Conservation (phyloP, 129 eudicot species). For the Helianthus annuus region DNA sequence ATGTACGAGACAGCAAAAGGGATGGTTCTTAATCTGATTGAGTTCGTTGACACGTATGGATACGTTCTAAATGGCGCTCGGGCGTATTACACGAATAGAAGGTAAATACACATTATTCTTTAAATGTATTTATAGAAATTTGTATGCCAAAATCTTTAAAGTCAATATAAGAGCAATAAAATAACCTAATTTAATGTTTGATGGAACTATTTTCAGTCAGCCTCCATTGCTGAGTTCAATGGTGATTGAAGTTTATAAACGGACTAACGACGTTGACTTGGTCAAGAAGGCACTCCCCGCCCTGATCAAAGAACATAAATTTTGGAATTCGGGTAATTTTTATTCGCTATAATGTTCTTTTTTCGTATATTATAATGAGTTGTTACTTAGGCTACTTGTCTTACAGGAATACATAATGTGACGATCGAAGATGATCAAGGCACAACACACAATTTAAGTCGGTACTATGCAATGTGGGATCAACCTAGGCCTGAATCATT, state of each 20-base stretch:
- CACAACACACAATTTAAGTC: constrained; percentile 52
- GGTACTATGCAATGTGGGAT: constrained; percentile 96
- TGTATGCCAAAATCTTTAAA: too few species aligned
- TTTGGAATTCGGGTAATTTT: constrained; percentile 78
- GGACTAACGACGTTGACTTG: constrained; percentile 59
- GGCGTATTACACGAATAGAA: constrained; percentile 84
- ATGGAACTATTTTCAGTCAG: constrained; percentile 55
- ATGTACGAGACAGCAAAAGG: constrained; percentile 93
- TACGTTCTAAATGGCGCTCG: constrained; percentile 92
- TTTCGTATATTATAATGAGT: background rate
- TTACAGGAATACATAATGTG: constrained; percentile 75
- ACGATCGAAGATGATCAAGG: constrained; percentile 63
- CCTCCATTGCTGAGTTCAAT: constrained; percentile 91
- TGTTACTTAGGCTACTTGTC: background rate
- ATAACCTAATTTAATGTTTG: background rate
- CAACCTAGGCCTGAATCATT: constrained; percentile 92
- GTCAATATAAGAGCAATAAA: background rate
- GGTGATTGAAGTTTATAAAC: constrained; percentile 72
- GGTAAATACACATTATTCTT: constrained; percentile 35
- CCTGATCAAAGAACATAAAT: constrained; percentile 65
- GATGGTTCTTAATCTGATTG: constrained; percentile 72
- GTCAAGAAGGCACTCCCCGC: constrained; percentile 72
- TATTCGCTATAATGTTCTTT: background rate
- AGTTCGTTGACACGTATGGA: constrained; percentile 64
- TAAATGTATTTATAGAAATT: background rate